Evolutionary conservation across 495 filamentous ascomycete genomes (phyloP).

Genomic region (Mycothermus thermophilus): DNA sequence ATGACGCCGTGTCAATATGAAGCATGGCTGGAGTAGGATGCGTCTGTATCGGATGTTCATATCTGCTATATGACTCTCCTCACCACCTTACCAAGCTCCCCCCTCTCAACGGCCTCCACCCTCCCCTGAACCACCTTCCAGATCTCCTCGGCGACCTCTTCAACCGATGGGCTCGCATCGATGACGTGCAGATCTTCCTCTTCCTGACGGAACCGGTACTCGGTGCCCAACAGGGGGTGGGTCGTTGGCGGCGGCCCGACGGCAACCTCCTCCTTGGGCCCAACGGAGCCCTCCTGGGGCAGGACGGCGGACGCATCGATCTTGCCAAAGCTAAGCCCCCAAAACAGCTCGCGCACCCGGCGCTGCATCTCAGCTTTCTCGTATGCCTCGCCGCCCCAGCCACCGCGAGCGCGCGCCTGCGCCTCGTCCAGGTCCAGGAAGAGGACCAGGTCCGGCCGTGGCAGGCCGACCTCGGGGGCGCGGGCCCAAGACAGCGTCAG

Average conservation of each 20-base stretch:
- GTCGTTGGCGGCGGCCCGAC: conserved; percentile 10
- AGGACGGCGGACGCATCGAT: conserved; percentile 13
- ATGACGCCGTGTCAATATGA: too few species aligned
- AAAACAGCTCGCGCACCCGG: conserved; percentile 63
- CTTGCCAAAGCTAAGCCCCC: conserved; percentile 34
- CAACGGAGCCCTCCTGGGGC: conserved; percentile 2
- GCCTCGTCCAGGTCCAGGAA: conserved; percentile 70
- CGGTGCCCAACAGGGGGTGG: conserved; percentile 10
- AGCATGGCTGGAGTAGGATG: too few species aligned
- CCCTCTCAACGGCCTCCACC: conserved; percentile 32
- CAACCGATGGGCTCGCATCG: conserved; percentile 36
- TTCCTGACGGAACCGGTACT: conserved; percentile 34
- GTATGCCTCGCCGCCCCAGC: conserved; percentile 79
- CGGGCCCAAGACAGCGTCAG: conserved; percentile 65
- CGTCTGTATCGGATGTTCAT: too few species aligned
- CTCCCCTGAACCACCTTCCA: conserved; percentile 34
- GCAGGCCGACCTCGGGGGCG: conserved; percentile 73
- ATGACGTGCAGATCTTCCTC: conserved; percentile 42
- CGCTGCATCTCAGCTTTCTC: conserved; percentile 75
- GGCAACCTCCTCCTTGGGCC: conserved; percentile 12
- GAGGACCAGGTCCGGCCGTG: conserved; percentile 72
- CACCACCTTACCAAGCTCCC: conserved; percentile 30
- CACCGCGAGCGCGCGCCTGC: conserved; percentile 60
- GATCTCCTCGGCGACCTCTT: conserved; percentile 38
- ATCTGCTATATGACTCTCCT: conserved; percentile 20